These are phyloP conservation scores for Agrocybe pediades DNA, from an alignment of 768 basidiomycete species.

Conservation along the genomic window DNA sequence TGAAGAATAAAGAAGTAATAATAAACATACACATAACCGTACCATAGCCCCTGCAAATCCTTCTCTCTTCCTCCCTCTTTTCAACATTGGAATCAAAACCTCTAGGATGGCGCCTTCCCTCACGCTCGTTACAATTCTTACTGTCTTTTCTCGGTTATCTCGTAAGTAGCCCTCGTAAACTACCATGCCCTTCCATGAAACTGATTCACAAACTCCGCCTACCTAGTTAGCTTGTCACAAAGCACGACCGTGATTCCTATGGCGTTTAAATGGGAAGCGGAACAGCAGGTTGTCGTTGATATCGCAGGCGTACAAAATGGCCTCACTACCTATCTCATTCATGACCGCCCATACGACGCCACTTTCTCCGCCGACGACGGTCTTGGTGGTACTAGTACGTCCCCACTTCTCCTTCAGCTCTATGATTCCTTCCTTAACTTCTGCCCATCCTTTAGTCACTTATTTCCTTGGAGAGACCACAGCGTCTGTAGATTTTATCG, in stretches of 20 bases:
- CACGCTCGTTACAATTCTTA: too few species aligned
- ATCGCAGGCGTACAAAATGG: background rate
- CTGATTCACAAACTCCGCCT: background rate
- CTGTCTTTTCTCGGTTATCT: background rate
- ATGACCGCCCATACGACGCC: background rate
- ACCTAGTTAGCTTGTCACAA: background rate
- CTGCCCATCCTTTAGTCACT: too few species aligned
- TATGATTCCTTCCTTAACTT: too few species aligned
- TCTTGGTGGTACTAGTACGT: background rate
- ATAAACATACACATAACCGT: too few species aligned
- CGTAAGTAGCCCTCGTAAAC: background rate
- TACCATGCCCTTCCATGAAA: background rate
- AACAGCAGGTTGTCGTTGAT: background rate
- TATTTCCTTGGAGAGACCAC: background rate
- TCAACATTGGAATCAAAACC: too few species aligned
- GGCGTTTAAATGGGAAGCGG: background rate
- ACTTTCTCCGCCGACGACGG: background rate
- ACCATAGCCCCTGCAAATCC: too few species aligned
- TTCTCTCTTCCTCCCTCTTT: too few species aligned
- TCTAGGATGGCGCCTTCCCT: too few species aligned
- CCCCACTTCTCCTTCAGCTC: too few species aligned
- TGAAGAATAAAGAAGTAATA: too few species aligned
- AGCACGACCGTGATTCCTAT: background rate
- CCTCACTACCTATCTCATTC: background rate
- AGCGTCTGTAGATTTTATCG: background rate